Evolutionary conservation across 2,329 filamentous ascomycete species (phyloP).

Genomic region (Chalaropsis ovoidea): DNA sequence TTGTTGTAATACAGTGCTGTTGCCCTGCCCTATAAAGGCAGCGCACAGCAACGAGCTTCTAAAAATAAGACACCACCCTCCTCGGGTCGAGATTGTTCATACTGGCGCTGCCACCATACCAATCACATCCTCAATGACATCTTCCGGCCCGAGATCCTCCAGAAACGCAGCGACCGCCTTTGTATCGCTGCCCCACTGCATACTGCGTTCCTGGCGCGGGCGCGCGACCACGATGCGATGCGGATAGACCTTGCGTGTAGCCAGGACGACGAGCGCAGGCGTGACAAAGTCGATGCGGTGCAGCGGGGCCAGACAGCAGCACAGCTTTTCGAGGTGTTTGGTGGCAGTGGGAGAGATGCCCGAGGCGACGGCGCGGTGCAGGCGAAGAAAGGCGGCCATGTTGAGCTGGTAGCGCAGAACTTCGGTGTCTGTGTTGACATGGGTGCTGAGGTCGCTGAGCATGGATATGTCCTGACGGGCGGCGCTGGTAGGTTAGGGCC

Average conservation of each 20-base stretch:
- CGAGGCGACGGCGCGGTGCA: conserved; percentile 72
- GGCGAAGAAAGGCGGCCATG: conserved; percentile 72
- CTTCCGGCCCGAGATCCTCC: conserved; percentile 50
- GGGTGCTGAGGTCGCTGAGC: conserved; percentile 48
- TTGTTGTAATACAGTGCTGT: neutral
- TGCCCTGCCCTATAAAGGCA: neutral
- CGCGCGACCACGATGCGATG: conserved; percentile 67
- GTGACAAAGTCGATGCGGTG: conserved; percentile 74
- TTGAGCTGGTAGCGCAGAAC: conserved; percentile 79
- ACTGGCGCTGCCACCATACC: conserved; percentile 45
- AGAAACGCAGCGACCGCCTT: conserved; percentile 58
- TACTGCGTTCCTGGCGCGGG: conserved; percentile 66
- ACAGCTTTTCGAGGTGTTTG: conserved; percentile 60
- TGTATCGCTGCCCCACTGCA: conserved; percentile 83
- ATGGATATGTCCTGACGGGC: conserved; percentile 44
- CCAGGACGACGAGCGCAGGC: conserved; percentile 71
- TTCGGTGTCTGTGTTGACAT: conserved; percentile 61
- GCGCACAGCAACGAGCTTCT: neutral
- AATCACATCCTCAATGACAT: conserved; percentile 56
- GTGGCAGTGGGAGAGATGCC: conserved; percentile 72
- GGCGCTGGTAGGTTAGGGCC: conserved; percentile 22
- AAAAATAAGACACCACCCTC: too few relatives aligned
- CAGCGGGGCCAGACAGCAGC: conserved; percentile 65
- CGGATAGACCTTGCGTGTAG: conserved; percentile 74
- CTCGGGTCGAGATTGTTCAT: neutral